Evolutionary conservation across 2,329 filamentous ascomycete species (phyloP).

Genomic region (Botryotinia narcissicola): DNA sequence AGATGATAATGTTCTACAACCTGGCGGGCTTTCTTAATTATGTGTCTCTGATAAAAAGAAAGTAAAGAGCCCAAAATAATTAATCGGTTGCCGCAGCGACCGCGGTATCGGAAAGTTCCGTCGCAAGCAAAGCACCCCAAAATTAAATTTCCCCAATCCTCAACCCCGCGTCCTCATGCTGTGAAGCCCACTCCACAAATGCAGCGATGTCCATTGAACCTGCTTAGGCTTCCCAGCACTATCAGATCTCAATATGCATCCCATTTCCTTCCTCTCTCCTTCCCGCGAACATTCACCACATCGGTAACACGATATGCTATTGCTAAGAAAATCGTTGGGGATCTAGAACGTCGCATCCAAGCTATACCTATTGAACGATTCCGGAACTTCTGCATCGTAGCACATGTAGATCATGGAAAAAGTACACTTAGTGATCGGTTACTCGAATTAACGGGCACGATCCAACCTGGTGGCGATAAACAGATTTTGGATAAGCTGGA

Average conservation of each 20-base stretch:
- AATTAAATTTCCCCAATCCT: constrained; percentile 5
- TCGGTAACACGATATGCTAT: constrained; percentile 32
- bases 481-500: constrained; percentile 97
- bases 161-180: constrained; percentile 16
- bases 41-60: constrained; percentile 5
- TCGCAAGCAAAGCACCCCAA: neutral
- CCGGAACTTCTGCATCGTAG: constrained; percentile 97
- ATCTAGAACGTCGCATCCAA: constrained; percentile 60
- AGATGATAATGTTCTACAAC: neutral
- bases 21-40: neutral
- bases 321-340: constrained; percentile 39
- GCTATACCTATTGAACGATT: constrained; percentile 76
- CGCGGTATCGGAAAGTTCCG: constrained; percentile 14
- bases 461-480: constrained; percentile 81
- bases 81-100: constrained; percentile 23
- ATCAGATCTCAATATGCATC: constrained; percentile 35
- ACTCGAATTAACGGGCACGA: constrained; percentile 91
- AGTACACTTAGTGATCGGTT: constrained; percentile 91
- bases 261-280: constrained; percentile 27
- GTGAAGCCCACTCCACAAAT: constrained; percentile 30
- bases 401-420: constrained; percentile 98
- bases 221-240: constrained; percentile 39
- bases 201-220: constrained; percentile 40
- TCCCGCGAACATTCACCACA: constrained; percentile 28
- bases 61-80: constrained; percentile 11